Base-by-base conservation (phyloP, 2,329 filamentous ascomycete genomes). In the Lasiodiplodia sp. region DNA sequence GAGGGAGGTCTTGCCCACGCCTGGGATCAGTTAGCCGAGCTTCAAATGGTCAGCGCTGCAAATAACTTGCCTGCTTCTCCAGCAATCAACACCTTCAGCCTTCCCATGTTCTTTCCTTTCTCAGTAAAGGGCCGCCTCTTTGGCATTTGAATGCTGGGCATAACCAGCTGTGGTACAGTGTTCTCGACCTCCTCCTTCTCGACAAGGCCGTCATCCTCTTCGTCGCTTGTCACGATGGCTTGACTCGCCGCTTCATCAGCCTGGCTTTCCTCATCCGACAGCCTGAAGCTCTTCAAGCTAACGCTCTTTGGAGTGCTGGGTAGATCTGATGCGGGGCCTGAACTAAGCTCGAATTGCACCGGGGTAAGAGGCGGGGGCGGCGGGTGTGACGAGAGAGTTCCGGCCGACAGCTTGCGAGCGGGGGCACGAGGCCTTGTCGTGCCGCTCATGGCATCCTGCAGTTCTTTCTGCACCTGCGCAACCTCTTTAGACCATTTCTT, bases 111-210 rank as follows among this genome's bases (percentile, higher is more conserved):
- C 81, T 91, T 95, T 18, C 96, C 96, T 57, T 87, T 87, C n/a
- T 92, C 89, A 0, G 96, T 97, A 78, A 98, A 98, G 0, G 94
- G 94, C 64, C 94, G 87, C 62, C 96, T 89, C 70, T 89, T 92
- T 3, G 96, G 95, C 88, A 99, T 96, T 70, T 88, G 90, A 74
- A 99, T 91, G 76, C 94, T 97, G 5, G 96, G 96, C 96, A 99
- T 99, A 70, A 99, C 92, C n/a, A 99, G 86, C 79, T 98, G 94
- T 28, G 91, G 91, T 51, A 82, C 78, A 83, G 58, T 82, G 25
- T 73, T 81, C 74, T 75, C 82, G 79, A 81, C 79, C 34, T 76
- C 74, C 3, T 78, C 66, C 60, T 75, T 74, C 11, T 74, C 73
- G 10, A 77, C 76, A 8, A 71, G 72, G 69, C 76, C 76, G 44